phyloP scores from a whole-genome alignment of 768 basidiomycete species.

The Solioccasus polychromus region DNA sequence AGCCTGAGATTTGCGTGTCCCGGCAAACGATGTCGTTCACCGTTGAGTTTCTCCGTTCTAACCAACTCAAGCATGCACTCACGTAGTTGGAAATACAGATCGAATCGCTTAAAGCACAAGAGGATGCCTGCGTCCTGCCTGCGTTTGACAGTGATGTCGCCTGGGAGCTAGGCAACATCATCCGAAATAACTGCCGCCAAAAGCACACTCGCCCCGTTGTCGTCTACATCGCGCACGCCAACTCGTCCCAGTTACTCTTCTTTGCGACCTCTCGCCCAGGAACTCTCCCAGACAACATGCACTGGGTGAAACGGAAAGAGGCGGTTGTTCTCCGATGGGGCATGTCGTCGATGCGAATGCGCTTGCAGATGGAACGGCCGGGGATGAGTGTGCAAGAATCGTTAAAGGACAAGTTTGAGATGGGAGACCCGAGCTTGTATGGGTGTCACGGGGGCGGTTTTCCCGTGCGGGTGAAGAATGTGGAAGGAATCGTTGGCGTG shows the following conservation, averaged over 20 bases:
- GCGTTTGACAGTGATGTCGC: constrained; percentile 32
- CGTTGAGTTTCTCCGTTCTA: background rate
- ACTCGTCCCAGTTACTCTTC: constrained; percentile 31
- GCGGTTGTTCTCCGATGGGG: constrained; percentile 32
- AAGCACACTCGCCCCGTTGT: constrained; percentile 22
- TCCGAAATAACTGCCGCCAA: constrained; percentile 21
- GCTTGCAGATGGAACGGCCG: constrained; percentile 4
- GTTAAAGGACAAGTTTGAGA: constrained; percentile 20
- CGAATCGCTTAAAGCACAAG: constrained; percentile 21
- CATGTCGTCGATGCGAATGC: constrained; percentile 25
- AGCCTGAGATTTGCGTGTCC: no score
- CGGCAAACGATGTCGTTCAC: constrained; percentile 10
- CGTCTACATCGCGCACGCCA: constrained; percentile 30
- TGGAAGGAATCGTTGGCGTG: constrained; percentile 34
- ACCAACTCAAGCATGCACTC: no score
- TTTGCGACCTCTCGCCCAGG: constrained; percentile 27
- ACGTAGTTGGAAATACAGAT: constrained; percentile 6
- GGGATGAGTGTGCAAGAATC: constrained; percentile 1
- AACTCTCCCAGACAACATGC: constrained; percentile 30
- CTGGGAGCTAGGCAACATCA: constrained; percentile 30
- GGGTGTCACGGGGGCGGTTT: constrained; percentile 33
- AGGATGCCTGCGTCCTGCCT: constrained; percentile 24
- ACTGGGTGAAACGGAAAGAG: constrained; percentile 35
- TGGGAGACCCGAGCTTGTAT: constrained; percentile 29
- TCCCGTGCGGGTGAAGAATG: constrained; percentile 31